Evolutionary conservation across 257 asterid genomes (phyloP), one percentile per base, ranked within the genome.

Genomic region (Ocimum tenuiflorum): DNA sequence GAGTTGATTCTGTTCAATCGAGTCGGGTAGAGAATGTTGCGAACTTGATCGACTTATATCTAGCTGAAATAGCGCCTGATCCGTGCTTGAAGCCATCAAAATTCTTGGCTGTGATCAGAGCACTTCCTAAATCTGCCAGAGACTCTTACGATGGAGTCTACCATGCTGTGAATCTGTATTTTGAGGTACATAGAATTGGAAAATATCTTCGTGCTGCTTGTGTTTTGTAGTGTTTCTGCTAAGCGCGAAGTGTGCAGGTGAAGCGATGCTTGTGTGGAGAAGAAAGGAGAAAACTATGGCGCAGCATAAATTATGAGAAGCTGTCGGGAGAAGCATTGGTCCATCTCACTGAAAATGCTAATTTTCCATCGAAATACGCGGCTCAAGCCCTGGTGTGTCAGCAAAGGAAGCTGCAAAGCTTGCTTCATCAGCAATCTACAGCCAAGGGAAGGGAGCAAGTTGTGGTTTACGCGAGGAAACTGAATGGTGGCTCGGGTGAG

Each of bases 51-150:
- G 96, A 91, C 65, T 80, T 78, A 24, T 91, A 86, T 71, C 70
- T 88, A 19, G 84, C 85, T 45, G 98, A 91, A 81, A 92, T 86
- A 7, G 96, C 98, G 3, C 98, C 96, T 0, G 98, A 91, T 77
- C 95, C 94, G 29, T 49, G 79, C 69, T 73, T 86, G 65, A 85
- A 73, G 77, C 87, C 88, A 0, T 73, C 83, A 0, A 88, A 86
- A 72, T 85, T 91, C 72, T 78, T 85, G 83, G 73, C 81, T 18
- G 73, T 87, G 24, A 74, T 89, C 70, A 72, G 33, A 46, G 84
- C 89, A 31, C 61, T 89, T 27, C 95, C 98, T 1, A 86, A 81
- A 36, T 81, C 89, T 19, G 86, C 95, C 55, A 81, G 98, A 72
- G 86, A 79, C 49, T 80, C 92, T 0, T 82, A 47, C 50, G 86